Evolutionary conservation across 2,329 filamentous ascomycete species (phyloP), one percentile per base, ranked within the genome.

Genomic region (Pseudonectria foliicola): DNA sequence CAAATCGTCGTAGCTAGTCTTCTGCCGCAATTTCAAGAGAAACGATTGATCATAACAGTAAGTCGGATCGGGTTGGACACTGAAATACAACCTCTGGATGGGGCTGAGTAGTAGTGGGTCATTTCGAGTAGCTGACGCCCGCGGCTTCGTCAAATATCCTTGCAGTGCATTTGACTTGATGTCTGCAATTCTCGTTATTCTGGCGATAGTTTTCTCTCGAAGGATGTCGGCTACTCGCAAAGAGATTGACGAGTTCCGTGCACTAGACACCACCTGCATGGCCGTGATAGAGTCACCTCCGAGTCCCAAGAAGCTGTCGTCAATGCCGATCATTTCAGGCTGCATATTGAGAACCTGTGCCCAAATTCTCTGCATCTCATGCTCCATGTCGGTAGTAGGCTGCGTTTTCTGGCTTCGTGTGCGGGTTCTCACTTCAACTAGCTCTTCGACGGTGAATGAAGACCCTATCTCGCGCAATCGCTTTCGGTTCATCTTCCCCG

Each of bases 291-390:
- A 53, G 28, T 52, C 46, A 5, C 50, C 50, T 3, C 50, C 50
- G 2, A 53, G 40, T 7, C 29, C 29, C 29, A 53, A 49, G 35
- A 53, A 53, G 26, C 40, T 42, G 33, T 46, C 39, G 8, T 39
- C 31, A 3, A 52, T 35, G 7, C 58, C 54, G 13, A 67, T 61
- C 2, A 14, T 25, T 3, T 30, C 21, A 7, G 32, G 33, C 3
- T 32, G 10, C 3, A 43, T 6, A 10, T 27, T 18, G 13, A 45
- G 14, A 12, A 45, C 33, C 14, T 14, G 24, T 2, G 24, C 30
- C 40, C 40, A 43, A 3, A 42, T 33, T 13, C 27, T 15, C 30
- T 8, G 23, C n/a, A 8, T n/a, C 31, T 13, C 18, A 6, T 21
- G n/a, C 24, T 37, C 36, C 2, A 21, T 25, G 3, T 23, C 14